These are phyloP conservation scores for Talaromyces liani DNA, from an alignment of 495 filamentous ascomycete species.

Conservation along the genomic window DNA sequence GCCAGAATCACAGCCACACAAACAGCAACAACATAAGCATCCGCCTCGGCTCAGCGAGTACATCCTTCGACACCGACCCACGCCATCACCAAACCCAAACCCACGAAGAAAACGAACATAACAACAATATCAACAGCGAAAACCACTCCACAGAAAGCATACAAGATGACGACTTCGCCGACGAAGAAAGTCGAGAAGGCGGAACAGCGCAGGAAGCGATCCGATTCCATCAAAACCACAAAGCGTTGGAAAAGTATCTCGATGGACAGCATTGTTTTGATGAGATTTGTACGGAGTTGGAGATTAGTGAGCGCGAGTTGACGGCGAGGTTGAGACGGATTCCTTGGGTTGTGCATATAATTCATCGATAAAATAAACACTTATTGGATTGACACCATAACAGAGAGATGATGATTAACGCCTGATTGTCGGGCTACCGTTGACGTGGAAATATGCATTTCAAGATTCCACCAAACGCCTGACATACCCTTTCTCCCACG, in stretches of 20 bases:
- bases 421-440: not conserved
- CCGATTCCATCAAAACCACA: slow-evolving; percentile 9
- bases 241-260: slow-evolving; percentile 54
- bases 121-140: slow-evolving; percentile 4
- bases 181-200: slow-evolving; percentile 31
- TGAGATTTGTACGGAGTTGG: slow-evolving; percentile 78
- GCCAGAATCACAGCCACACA: not conserved
- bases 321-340: slow-evolving; percentile 42
- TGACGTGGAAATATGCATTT: not conserved
- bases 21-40: not conserved
- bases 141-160: slow-evolving; percentile 1
- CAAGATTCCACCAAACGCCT: slow-evolving; percentile 1
- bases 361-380: slow-evolving; percentile 40
- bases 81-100: not conserved
- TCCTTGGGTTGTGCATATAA: slow-evolving; percentile 44
- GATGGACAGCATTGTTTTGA: slow-evolving; percentile 83
- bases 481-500: not conserved
- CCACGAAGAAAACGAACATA: not conserved
- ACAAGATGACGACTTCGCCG: slow-evolving; percentile 12
- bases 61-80: not conserved
- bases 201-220: slow-evolving; percentile 3
- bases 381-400: not conserved
- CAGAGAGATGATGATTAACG: not conserved
- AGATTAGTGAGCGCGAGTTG: slow-evolving; percentile 50
- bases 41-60: not conserved